Conservation (phyloP, 2,329 filamentous ascomycete species). For the Sclerotinia subarctica region DNA sequence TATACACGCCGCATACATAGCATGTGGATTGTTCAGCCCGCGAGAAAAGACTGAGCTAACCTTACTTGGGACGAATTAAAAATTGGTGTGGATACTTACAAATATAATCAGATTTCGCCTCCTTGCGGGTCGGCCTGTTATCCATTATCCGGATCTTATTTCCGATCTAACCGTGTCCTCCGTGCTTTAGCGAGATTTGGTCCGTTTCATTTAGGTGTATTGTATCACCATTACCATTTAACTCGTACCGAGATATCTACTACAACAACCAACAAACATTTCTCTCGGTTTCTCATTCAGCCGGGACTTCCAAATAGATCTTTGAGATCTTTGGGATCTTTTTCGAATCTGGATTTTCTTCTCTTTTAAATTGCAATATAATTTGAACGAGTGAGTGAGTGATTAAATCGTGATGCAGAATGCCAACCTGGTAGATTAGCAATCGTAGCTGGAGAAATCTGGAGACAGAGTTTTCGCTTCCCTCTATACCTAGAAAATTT, state of each 20-base stretch:
- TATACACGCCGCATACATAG: not conserved
- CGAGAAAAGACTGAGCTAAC: too few relatives aligned
- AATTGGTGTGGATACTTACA: not conserved
- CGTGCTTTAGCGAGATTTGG: not conserved
- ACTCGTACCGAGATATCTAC: not conserved
- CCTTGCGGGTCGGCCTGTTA: not conserved
- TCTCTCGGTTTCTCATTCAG: not conserved
- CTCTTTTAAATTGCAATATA: too few relatives aligned
- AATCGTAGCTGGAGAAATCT: not conserved
- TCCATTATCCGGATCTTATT: not conserved
- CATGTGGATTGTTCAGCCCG: not conserved
- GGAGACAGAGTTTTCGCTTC: slow-evolving; percentile 11
- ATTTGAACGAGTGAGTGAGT: not conserved
- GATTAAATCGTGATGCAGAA: too few relatives aligned
- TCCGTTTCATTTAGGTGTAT: not conserved
- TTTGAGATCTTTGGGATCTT: not conserved
- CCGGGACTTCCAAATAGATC: not conserved
- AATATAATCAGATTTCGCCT: not conserved
- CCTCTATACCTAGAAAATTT: not conserved
- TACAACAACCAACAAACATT: not conserved
- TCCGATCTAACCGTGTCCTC: not conserved
- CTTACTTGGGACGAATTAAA: not conserved
- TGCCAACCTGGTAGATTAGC: not conserved
- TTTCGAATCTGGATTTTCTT: not conserved
- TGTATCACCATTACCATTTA: not conserved